Base-by-base conservation (phyloP, 73 alveolate genomes). In the Paramecium caudatum region DNA sequence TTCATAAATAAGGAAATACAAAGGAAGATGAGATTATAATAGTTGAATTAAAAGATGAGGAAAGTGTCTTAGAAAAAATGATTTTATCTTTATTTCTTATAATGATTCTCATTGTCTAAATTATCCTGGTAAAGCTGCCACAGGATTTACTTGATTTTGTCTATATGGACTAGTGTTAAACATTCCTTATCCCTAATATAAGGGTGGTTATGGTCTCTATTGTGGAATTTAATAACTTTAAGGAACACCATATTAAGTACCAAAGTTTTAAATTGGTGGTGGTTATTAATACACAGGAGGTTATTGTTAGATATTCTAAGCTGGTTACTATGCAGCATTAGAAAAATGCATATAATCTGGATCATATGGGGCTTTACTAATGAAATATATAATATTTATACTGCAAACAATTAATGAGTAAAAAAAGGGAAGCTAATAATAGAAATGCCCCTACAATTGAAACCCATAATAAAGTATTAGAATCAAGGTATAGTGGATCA, bases 1-100 rank as follows among this genome's bases (percentile, higher is more conserved):
- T 65, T 65, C 21, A 65, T 65, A 12, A 65, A 65, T 65, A 65
- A 36, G 17, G 83, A 65, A 65, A 65, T 36, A 4, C n/a, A 65
- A 65, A 65, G 83, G 34, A 65, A 65, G 34, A 33, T 33, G 10
- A 65, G 34, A 65, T 32, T 65, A 65, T 8, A 33, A 10, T 65
- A 65, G 34, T 65, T 65, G 49, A 65, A 65, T 65, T 65, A 65
- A 36, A 65, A 65, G 34, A 65, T 65, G 83, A 65, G 16, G 83
- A 65, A 36, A 65, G 83, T 12, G 7, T 19, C 80, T 55, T 19
- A 55, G 30, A 55, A 55, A 21, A 55, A 55, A 55, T 55, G 80
- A 55, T 55, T 23, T 23, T 21, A 27, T 55, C 46, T 55, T 55
- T 55, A 55, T 55, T 27, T 55, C 80, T 55, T 17, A 55, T 25